phyloP scores from a whole-genome alignment of 1,139 yeast genomes.

The Protomyces inundatus region DNA sequence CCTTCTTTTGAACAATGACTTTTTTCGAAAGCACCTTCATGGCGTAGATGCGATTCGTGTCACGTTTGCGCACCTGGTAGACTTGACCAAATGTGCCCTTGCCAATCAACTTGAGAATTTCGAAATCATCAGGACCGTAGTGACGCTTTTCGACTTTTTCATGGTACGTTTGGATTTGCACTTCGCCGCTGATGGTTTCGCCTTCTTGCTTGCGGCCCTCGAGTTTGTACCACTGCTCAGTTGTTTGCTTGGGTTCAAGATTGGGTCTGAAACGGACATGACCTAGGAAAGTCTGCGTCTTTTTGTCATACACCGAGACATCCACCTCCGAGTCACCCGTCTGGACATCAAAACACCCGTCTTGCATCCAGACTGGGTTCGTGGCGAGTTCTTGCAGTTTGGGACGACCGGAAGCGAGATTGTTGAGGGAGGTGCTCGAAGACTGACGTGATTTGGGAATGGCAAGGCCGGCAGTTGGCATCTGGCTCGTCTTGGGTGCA shows the following conservation, averaged over 20 bases:
- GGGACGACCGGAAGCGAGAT: conserved; percentile 31
- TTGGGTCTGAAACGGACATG: conserved; percentile 70
- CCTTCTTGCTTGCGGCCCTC: conserved; percentile 50
- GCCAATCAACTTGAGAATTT: conserved; percentile 79
- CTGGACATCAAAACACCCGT: conserved; percentile 85
- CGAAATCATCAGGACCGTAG: conserved; percentile 91
- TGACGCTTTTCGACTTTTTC: conserved; percentile 64
- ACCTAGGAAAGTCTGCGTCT: conserved; percentile 80
- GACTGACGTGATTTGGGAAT: conserved; percentile 28
- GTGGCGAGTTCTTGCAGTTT: conserved; percentile 42
- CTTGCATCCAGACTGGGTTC: conserved; percentile 84
- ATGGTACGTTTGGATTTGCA: conserved; percentile 69
- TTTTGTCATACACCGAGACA: conserved; percentile 80
- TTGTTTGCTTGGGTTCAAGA: conserved; percentile 43
- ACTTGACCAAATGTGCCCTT: conserved; percentile 98
- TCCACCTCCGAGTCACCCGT: conserved; percentile 74
- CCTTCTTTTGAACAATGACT: conserved; percentile 92
- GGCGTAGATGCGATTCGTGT: conserved; percentile 84
- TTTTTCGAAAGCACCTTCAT: conserved; percentile 94
- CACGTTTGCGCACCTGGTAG: conserved; percentile 85
- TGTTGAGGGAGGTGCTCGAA: conserved; percentile 33
- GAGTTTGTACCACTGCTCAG: conserved; percentile 64
- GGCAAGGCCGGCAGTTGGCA: conserved; percentile 22
- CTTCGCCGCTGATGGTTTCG: conserved; percentile 70
- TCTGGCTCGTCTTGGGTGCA: background rate